Evolutionary conservation across 2,329 filamentous ascomycete genomes (phyloP), one percentile per base, ranked within the genome.

Genomic region (Cordyceps farinosa): DNA sequence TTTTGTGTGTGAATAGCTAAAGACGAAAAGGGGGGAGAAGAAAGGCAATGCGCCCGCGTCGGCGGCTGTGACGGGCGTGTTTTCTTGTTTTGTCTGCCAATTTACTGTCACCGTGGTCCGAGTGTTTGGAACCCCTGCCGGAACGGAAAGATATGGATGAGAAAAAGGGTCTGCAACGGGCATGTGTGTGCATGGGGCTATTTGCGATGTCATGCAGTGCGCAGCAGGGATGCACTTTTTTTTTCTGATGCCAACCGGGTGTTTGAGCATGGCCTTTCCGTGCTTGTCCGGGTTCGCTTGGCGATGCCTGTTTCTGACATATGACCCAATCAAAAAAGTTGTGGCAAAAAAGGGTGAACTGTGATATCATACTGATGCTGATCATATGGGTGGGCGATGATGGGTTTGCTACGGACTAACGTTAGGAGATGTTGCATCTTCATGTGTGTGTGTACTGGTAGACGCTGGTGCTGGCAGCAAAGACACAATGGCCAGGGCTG

Each of bases 91-190:
- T 22, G 38, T 27, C 36, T 13, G 34, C 30, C 42, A 60, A 51
- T 52, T 60, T 42, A 38, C 32, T 17, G 40, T 15, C 22, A 59
- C n/a, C 47, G 27, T 22, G 27, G 27, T 27, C 36, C 29, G 3
- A 44, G 48, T 51, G 38, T 44, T 51, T 60, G 44, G 38, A 51
- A 52, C 38, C 47, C 57, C 57, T 60, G 57, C 38, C 38, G 9
- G n/a, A 30, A 27, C 27, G 47, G 34, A 27, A 59, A 29, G 40
- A 52, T 10, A 11, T 17, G 47, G 48, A 29, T 34, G 36, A 34
- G 30, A 34, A 30, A 48, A 38, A 38, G 22, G 7, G 22, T 58
- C 38, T 56, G 53, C 53, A 44, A 32, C 29, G 53, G 27, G 9
- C 13, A 32, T 40, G n/a, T 13, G 29, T 42, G 34, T 42, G 30